Conservation (phyloP, 2,329 filamentous ascomycete species). For the Exophiala xenobiotica region DNA sequence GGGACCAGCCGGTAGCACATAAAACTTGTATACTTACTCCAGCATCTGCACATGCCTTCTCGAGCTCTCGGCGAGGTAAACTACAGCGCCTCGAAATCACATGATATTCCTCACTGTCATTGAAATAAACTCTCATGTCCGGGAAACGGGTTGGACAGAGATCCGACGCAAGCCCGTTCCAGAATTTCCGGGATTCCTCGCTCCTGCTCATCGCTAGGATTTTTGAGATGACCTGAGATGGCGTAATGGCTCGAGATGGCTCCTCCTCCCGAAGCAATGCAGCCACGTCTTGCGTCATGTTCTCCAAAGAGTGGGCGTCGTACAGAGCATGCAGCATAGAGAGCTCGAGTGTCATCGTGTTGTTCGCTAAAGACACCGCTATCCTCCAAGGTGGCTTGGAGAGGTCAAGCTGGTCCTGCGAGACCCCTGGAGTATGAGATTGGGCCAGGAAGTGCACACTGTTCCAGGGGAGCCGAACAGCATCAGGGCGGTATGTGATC, state of each 20-base stretch:
- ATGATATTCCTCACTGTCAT: constrained; percentile 34
- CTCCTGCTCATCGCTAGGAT: constrained; percentile 39
- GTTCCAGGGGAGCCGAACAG: constrained; percentile 43
- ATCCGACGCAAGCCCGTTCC: constrained; percentile 57
- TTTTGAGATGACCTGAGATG: constrained; percentile 46
- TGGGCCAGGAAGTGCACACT: neutral
- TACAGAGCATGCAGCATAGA: constrained; percentile 80
- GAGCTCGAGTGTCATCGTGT: constrained; percentile 43
- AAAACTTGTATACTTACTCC: constrained; percentile 75
- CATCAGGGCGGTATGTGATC: constrained; percentile 57
- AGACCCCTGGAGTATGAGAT: neutral
- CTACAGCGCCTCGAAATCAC: constrained; percentile 41
- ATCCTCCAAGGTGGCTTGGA: constrained; percentile 59
- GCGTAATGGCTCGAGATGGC: constrained; percentile 29
- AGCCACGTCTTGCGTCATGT: constrained; percentile 62
- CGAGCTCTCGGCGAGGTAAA: constrained; percentile 49
- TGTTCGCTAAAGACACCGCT: constrained; percentile 43
- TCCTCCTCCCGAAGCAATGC: constrained; percentile 37
- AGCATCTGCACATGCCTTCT: constrained; percentile 53
- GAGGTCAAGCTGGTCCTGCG: constrained; percentile 4
- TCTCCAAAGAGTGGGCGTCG: constrained; percentile 71
- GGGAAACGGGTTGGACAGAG: constrained; percentile 71
- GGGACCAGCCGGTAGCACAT: constrained; percentile 75
- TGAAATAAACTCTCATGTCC: constrained; percentile 64
- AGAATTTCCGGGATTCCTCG: constrained; percentile 54